Evolutionary conservation across 495 filamentous ascomycete species (phyloP).

Genomic region (Aspergillus bertholletiae): DNA sequence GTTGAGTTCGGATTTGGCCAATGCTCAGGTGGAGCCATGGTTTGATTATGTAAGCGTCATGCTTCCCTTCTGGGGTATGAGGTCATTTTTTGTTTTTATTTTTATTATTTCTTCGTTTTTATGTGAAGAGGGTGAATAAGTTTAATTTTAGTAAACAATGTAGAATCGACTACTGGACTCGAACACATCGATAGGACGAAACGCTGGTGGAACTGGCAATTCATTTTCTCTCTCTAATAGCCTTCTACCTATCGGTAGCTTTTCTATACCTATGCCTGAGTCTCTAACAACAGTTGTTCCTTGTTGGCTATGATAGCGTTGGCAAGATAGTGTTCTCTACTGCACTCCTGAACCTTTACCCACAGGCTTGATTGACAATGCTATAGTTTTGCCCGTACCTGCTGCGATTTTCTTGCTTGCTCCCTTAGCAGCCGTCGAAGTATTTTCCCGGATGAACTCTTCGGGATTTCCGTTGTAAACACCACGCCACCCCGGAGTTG

Average conservation of each 20-base stretch:
- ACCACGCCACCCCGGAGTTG: constrained; percentile 16
- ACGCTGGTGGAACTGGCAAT: no score
- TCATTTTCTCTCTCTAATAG: no score
- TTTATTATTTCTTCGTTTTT: no score
- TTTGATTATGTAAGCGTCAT: constrained; percentile 21
- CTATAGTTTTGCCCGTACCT: constrained; percentile 11
- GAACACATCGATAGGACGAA: no score
- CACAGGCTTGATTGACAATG: neutral
- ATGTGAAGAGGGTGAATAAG: no score
- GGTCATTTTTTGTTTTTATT: neutral
- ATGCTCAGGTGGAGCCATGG: constrained; percentile 1
- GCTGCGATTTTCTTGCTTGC: constrained; percentile 6
- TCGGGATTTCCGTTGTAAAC: constrained; percentile 16
- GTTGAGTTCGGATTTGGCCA: constrained; percentile 7
- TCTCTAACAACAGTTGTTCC: no score
- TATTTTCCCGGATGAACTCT: constrained; percentile 18
- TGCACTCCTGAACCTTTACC: neutral
- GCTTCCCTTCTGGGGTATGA: neutral
- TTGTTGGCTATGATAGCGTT: no score
- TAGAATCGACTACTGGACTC: no score
- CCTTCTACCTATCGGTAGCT: no score
- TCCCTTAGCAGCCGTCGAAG: constrained; percentile 13
- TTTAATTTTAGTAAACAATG: no score
- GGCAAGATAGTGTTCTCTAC: no score
- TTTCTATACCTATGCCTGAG: no score